Base-by-base conservation (phyloP, 108 stramenopile genomes). In the Skeletonema tropicum region DNA sequence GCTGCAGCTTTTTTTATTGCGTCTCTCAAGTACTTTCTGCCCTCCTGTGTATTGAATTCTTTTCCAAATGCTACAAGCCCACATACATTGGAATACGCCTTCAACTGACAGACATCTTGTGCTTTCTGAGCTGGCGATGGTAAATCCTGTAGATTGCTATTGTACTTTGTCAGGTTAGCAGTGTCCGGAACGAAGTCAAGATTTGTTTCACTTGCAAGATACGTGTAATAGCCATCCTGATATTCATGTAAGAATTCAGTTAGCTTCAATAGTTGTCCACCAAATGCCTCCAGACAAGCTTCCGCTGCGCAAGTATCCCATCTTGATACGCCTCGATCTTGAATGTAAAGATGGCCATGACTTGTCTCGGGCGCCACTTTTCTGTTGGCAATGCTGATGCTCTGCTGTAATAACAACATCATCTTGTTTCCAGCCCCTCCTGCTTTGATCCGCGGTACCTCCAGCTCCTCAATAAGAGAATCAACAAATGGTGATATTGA, bases 371-470 rank as follows among this genome's bases (percentile, higher is more conserved):
- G 12, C 58, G 59, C 52, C 15, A 78, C 75, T 42, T 66, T 55
- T 7, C 46, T 63, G 31, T 38, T 29, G 31, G 7, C 59, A 41
- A 41, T 10, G 3, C 30, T 46, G 14, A 81, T 41, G 29, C 80
- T 81, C n/a, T 49, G 45, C 66, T 89, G 85, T 48, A 89, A 58
- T 0, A 89, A 70, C 70, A 86, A 73, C 67, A 89, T 71, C 76
- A 87, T 81, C 75, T 86, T 89, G 64, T 89, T 89, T 13, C 88
- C 88, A 21, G 86, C 88, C 2, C 88, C 88, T 10, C 88, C 88
- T 14, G 85, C 29, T 25, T 80, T 82, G 2, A 79, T 64, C 25
- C 77, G 63, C 5, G 31, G 60, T 38, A 67, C 55, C 0, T 66
- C 19, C n/a, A 89, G 48, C 36, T 79, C 83, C 13, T 64, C 42